Base-by-base conservation (phyloP, 352 stramenopile genomes). In the Pseudoperonospora humuli region DNA sequence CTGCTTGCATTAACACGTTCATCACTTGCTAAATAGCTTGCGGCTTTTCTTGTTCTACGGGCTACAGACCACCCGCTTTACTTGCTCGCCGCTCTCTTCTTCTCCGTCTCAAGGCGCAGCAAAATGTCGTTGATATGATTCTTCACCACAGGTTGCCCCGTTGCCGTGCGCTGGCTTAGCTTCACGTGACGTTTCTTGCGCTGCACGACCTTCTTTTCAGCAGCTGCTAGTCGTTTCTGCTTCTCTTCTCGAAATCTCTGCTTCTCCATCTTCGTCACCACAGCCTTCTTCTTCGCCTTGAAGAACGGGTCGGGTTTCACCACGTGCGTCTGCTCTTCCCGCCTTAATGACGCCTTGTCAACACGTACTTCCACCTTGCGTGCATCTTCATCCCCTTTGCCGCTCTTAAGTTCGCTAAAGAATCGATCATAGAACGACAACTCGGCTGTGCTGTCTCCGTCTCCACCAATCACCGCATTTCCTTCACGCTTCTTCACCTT, bases 121-220 rank as follows among this genome's bases (percentile, higher is more conserved):
- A 93, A 49, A 45, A 93, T 88, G 47, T 93, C 81, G 40, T 77
- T 76, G 38, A 93, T 93, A 54, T 84, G 78, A 60, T 93, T 85
- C 48, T 75, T 78, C 39, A 93, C 74, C n/a, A 93, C 67, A 13
- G 81, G 81, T 53, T 93, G 81, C 1, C 81, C 77, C 5, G 74
- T 83, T 19, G 61, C 60, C 25, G 81, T 90, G 44, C 81, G 75
- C 53, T 88, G 64, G 38, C 75, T 89, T 40, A 93, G 51, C 54
- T 89, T 93, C 33, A 90, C 81, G 48, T 93, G 81, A 40, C 81
- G 78, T 62, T 93, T 93, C 64, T 93, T 93, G 48, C 81, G 77
- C 39, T 75, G 57, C 9, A 51, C 76, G n/a, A 89, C 48, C 51
- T 89, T 90, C 57, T 85, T 77, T 42, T 89, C 75, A 8, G 62